Conservation (phyloP, 164 flowering plant species). For the Taxillus chinensis region DNA sequence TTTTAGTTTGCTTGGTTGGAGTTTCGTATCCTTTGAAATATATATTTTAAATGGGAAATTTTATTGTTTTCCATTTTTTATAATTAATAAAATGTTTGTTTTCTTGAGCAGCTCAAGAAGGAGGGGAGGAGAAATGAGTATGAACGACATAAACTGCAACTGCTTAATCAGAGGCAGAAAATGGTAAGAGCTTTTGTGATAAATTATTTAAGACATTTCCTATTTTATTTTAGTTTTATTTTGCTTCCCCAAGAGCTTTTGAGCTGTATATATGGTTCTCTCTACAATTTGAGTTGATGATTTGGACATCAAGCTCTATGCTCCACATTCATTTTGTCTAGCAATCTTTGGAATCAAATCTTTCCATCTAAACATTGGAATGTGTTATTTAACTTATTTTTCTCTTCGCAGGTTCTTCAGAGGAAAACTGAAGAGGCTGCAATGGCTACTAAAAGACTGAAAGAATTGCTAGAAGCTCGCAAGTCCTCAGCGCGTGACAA, state of each 20-base stretch:
- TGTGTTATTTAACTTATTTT: no score
- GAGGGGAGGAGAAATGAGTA: slow-evolving; percentile 96
- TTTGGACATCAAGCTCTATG: no score
- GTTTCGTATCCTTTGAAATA: no score
- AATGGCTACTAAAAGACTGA: slow-evolving; percentile 30
- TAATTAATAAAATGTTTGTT: neutral
- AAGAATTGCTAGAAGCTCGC: neutral
- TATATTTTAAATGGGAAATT: neutral
- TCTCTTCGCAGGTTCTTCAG: slow-evolving; percentile 64
- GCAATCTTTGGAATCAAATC: no score
- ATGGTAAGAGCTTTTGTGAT: slow-evolving; percentile 40
- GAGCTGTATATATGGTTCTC: no score
- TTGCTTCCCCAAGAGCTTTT: no score
- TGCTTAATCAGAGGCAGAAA: slow-evolving; percentile 93
- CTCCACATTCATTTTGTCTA: no score
- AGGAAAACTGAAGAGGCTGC: slow-evolving; percentile 99
- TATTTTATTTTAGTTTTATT: no score
- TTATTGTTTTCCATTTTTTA: neutral
- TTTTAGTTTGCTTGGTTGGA: no score
- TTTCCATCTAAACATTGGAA: no score
- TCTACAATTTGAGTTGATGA: no score
- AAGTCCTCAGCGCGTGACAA: slow-evolving; percentile 74
- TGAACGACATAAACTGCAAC: slow-evolving; percentile 91
- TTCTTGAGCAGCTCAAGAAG: slow-evolving; percentile 56
- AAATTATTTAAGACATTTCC: no score